phyloP scores from a whole-genome alignment of 2,329 filamentous ascomycete genomes.

The Epichloe glyceriae region DNA sequence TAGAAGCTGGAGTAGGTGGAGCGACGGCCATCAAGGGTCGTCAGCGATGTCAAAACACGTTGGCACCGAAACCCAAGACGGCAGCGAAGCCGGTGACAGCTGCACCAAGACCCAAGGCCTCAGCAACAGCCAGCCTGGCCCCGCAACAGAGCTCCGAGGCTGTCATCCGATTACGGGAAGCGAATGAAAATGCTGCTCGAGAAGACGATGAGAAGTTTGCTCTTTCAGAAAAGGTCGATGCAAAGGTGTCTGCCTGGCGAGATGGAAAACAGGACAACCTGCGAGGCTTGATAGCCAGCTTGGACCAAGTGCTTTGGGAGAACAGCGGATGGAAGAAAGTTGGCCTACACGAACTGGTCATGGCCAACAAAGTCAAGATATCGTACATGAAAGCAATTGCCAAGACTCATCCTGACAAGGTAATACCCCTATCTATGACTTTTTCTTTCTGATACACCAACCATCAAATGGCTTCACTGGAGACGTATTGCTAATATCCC shows the following conservation, averaged over 20 bases:
- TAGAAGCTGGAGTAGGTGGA: slow-evolving; percentile 78
- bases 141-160: slow-evolving; percentile 53
- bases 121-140: slow-evolving; percentile 24
- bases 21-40: slow-evolving; percentile 72
- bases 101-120: slow-evolving; percentile 32
- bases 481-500: slow-evolving; percentile 6
- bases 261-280: slow-evolving; percentile 89
- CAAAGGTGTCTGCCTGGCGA: slow-evolving; percentile 66
- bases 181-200: slow-evolving; percentile 72
- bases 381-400: slow-evolving; percentile 98
- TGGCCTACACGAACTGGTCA: slow-evolving; percentile 80
- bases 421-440: slow-evolving; percentile 29
- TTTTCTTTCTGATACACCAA: too few species aligned
- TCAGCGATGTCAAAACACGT: slow-evolving; percentile 77
- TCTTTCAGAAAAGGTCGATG: slow-evolving; percentile 74
- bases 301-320: slow-evolving; percentile 86
- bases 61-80: slow-evolving; percentile 52
- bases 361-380: slow-evolving; percentile 93
- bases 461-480: too few species aligned
- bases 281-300: slow-evolving; percentile 69
- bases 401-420: slow-evolving; percentile 98
- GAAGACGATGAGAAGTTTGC: slow-evolving; percentile 91
- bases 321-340: slow-evolving; percentile 94
- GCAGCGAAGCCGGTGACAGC: slow-evolving; percentile 26
- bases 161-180: slow-evolving; percentile 67